Conservation (phyloP, 129 eudicot species). For the Heracleum sosnowskyi region DNA sequence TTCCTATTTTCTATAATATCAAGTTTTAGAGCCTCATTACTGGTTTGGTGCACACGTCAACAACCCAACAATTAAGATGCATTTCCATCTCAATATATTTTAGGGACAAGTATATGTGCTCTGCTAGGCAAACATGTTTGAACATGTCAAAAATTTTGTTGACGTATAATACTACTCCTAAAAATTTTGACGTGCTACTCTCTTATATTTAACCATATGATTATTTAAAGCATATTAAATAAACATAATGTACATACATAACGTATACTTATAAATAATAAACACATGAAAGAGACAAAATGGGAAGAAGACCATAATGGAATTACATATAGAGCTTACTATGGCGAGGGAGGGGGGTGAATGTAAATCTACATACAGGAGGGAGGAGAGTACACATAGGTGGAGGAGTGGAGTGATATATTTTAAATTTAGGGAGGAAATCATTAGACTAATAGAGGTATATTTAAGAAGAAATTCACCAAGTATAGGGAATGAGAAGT, state of each 20-base stretch:
- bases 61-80: neutral
- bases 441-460: neutral
- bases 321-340: no score
- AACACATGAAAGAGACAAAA: no score
- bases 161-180: neutral
- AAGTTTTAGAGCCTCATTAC: neutral
- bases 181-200: no score
- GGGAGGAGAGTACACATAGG: no score
- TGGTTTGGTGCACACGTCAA: neutral
- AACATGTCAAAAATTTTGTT: neutral
- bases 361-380: no score
- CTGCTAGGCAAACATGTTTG: neutral
- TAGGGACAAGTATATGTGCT: neutral
- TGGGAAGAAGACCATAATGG: no score
- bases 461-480: neutral
- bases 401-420: neutral
- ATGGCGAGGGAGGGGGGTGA: no score
- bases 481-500: neutral
- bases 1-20: neutral
- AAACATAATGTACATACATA: no score
- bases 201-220: no score
- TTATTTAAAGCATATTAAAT: no score
- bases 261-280: no score
- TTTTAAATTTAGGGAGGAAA: neutral
- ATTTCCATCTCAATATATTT: neutral